Percentiles rank a stretch among this genome's conserved stretches.
phyloP scores from a whole-genome alignment of 352 stramenopile genomes.

The Elongisporangium anandrum region DNA sequence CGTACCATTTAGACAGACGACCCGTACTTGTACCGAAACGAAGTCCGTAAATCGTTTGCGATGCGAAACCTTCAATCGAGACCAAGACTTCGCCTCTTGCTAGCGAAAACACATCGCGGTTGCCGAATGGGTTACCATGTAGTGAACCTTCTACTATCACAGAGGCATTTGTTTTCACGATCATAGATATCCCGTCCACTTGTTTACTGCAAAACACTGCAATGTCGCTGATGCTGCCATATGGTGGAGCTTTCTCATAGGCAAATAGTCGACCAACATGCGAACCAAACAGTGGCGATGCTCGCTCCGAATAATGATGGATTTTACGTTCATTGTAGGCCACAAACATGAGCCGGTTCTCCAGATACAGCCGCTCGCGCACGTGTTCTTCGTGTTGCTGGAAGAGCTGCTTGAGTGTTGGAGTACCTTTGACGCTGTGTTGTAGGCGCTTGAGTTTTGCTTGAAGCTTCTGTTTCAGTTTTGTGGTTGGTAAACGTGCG shows the following conservation, averaged over 20 bases:
- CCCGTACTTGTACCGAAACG: constrained; percentile 55
- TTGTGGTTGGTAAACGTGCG: constrained; percentile 22
- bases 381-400: constrained; percentile 56
- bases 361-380: constrained; percentile 44
- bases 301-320: constrained; percentile 63
- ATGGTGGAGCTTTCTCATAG: constrained; percentile 60
- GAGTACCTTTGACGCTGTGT: constrained; percentile 35
- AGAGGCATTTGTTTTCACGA: constrained; percentile 50
- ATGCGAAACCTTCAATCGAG: constrained; percentile 64
- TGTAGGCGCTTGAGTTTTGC: constrained; percentile 20
- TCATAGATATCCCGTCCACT: constrained; percentile 58
- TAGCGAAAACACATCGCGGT: constrained; percentile 56
- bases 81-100: constrained; percentile 52
- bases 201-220: constrained; percentile 67
- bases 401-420: constrained; percentile 75
- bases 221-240: constrained; percentile 63
- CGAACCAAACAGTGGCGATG: constrained; percentile 39
- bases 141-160: constrained; percentile 40
- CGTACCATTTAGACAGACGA: constrained; percentile 74
- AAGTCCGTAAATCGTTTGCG: constrained; percentile 62
- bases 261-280: constrained; percentile 37
- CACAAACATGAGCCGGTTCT: constrained; percentile 71
- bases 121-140: constrained; percentile 68
- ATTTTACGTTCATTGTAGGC: constrained; percentile 63
- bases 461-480: constrained; percentile 18